Base-by-base conservation (phyloP, 2,329 filamentous ascomycete genomes). In the Spiromastix sp. region DNA sequence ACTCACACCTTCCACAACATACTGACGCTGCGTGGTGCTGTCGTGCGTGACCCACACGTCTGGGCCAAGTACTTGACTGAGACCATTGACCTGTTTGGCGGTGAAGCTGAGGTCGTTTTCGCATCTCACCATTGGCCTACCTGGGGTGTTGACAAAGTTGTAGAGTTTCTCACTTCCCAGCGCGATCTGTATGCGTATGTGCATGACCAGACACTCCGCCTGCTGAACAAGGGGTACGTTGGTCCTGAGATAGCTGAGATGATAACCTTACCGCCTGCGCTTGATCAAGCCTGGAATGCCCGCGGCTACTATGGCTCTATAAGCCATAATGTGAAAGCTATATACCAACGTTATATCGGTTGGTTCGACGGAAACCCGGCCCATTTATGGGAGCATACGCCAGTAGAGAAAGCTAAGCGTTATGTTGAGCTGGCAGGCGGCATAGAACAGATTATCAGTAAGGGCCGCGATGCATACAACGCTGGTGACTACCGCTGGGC, bases 1-100 rank as follows among this genome's bases (percentile, higher is more conserved):
- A 64, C 59, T 2, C 54, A 66, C 35, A 50, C 43, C 10, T 41
- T 66, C 38, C 62, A 66, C 42, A 66, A 66, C 39, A 57, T 66
- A 38, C 40, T 56, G 4, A 66, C 63, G 0, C 48, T 64, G 10
- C 54, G 63, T 1, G 64, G 63, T 2, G 61, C 61, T 2, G 43
- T 46, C 4, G 63, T 66, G 2, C 49, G 62, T 8, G 63, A 67
- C 42, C 52, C 62, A 1, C 53, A 59, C 16, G 49, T 47, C 2
- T 67, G 61, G 63, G 51, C 57, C 2, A 40, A 45, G 11, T 61
- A 63, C 30, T 40, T 66, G 6, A 56, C 60, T 45, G 65, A 37
- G 60, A 45, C 57, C 4, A 48, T 63, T 13, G 48, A 46, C 9
- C 29, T 63, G n/a, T 65, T 52, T 34, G 55, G 52, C 0, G 30